Conservation (phyloP, 164 flowering plant genomes). For the Echeveria elegans region DNA sequence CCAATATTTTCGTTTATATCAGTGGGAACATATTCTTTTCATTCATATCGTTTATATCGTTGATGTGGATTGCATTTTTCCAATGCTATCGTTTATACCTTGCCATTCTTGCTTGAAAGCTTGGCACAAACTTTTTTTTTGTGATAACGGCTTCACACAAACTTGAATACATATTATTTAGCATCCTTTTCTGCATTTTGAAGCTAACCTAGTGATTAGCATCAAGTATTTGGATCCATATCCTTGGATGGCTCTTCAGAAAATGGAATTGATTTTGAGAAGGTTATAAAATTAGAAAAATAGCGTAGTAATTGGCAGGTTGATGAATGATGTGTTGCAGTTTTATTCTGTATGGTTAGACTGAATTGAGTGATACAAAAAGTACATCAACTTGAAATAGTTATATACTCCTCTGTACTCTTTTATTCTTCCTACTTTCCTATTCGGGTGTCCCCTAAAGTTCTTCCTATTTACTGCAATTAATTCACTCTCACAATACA, state of each 20-base stretch:
- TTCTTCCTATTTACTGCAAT: too few relatives aligned
- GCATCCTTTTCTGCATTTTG: too few relatives aligned
- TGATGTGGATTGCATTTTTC: conserved; percentile 82
- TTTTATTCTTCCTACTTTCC: too few relatives aligned
- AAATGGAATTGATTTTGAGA: too few relatives aligned
- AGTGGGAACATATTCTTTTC: conserved; percentile 30
- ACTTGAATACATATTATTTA: neutral
- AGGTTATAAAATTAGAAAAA: neutral
- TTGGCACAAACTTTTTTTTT: too few relatives aligned
- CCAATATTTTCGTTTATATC: conserved; percentile 73
- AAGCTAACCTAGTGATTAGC: neutral
- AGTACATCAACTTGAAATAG: neutral
- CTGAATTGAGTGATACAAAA: neutral
- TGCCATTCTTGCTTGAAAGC: too few relatives aligned
- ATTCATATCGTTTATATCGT: conserved; percentile 65
- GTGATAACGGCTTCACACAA: too few relatives aligned
- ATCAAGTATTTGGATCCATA: neutral
- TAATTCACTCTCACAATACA: too few relatives aligned
- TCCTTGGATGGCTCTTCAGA: neutral
- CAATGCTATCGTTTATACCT: conserved; percentile 75
- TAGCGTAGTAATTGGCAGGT: too few relatives aligned
- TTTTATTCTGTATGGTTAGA: neutral
- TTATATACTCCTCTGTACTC: too few relatives aligned
- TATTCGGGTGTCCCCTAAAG: too few relatives aligned
- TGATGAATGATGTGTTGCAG: neutral